Base-by-base conservation (phyloP, 495 filamentous ascomycete species). In the Beverwykella pulmonaria region DNA sequence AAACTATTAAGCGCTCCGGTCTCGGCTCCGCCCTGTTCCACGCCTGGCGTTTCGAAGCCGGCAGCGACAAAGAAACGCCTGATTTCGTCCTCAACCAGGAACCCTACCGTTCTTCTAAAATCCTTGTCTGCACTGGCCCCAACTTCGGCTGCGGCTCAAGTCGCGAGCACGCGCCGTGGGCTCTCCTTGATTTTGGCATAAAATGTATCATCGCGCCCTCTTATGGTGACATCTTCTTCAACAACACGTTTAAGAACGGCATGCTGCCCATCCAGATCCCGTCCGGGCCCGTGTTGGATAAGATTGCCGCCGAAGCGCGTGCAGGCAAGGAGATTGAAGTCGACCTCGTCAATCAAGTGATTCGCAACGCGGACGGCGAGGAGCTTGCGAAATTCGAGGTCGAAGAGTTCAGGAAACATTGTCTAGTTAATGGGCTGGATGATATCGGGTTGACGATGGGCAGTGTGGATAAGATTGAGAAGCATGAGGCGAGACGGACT, bases 241-340 rank as follows among this genome's bases (percentile, higher is more conserved):
- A 97, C 85, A 98, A 98, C 81, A 95, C 91, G 19, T 97, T 97
- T 86, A 98, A 98, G 84, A 98, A 98, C 80, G 94, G 93, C 78
- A 98, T 98, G 94, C 84, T 98, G 39, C 93, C 93, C 26, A 84
- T 97, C 67, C 78, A 82, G 39, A 90, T 98, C 75, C 79, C 82
- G 34, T 84, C 93, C 75, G 74, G 86, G 50, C 82, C 70, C 9
- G 85, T 82, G 17, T 82, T 98, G 2, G 81, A 87, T 9, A 81
- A 79, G 69, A 87, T 98, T 65, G 88, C 90, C 44, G 87, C 83
- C 25, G 92, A 96, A 78, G 92, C 93, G 30, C 83, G 82, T 50
- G 90, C 90, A 26, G 93, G 93, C 49, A 84, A 83, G 67, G 93
- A 97, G 77, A 81, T 98, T 72, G 93, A 97, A 77, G 84, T 98